These are phyloP conservation scores for Ganoderma lingzhi DNA, from an alignment of 1,284 basidiomycete genomes.

Conservation along the genomic window DNA sequence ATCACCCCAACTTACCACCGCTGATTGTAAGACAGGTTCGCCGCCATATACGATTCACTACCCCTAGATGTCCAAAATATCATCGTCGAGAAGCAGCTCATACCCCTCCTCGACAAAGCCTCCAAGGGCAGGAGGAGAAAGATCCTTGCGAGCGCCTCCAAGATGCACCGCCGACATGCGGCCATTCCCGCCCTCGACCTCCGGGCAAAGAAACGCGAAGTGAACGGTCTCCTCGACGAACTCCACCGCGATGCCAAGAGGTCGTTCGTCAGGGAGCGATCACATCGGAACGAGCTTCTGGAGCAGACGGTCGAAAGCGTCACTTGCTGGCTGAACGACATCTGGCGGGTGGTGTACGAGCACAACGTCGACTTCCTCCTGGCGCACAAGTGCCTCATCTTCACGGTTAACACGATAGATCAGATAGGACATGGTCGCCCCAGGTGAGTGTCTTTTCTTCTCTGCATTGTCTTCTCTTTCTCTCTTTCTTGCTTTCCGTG, in stretches of 20 bases:
- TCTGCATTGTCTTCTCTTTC: background rate
- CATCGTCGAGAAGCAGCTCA: constrained; percentile 40
- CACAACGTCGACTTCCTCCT: constrained; percentile 56
- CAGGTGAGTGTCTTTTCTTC: constrained; percentile 48
- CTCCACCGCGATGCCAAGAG: constrained; percentile 60
- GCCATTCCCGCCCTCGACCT: constrained; percentile 58
- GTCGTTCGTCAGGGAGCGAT: constrained; percentile 58
- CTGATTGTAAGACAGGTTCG: constrained; percentile 32
- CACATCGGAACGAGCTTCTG: constrained; percentile 59
- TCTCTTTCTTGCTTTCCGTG: background rate
- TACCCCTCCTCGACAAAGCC: constrained; percentile 39
- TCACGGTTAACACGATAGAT: constrained; percentile 52
- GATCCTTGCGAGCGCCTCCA: constrained; percentile 34
- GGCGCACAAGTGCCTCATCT: constrained; percentile 66
- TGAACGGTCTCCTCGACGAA: constrained; percentile 57
- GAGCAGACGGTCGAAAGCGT: constrained; percentile 61
- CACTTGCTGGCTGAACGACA: constrained; percentile 62
- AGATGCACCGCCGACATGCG: constrained; percentile 47
- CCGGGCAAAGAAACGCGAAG: constrained; percentile 59
- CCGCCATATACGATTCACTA: constrained; percentile 39
- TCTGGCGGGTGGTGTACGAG: constrained; percentile 68
- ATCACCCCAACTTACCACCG: background rate
- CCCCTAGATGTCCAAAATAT: constrained; percentile 39
- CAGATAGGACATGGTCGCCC: constrained; percentile 52
- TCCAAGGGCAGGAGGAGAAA: constrained; percentile 30